Percentiles rank a stretch among this genome's conserved stretches.
Conservation (phyloP, 345 rosid genomes). For the Citrus mangshanensis region DNA sequence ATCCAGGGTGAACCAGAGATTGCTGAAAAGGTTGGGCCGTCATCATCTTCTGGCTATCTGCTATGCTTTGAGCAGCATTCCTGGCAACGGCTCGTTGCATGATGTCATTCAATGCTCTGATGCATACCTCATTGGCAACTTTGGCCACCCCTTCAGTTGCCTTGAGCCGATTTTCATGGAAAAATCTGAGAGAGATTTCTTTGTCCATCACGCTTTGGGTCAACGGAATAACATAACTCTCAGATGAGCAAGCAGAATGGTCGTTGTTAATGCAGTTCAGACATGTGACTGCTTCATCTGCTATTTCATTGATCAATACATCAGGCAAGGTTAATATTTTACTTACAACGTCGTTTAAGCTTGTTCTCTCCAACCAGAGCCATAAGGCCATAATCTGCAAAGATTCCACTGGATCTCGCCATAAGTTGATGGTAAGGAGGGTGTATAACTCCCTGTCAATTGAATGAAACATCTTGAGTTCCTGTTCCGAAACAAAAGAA, state of each 20-base stretch:
- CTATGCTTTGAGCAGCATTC: constrained; percentile 17
- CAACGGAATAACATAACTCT: constrained; percentile 26
- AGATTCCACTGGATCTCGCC: constrained; percentile 44
- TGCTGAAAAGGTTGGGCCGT: neutral
- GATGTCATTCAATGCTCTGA: constrained; percentile 36
- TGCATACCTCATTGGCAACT: constrained; percentile 29
- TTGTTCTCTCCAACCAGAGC: constrained; percentile 51
- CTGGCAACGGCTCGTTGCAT: constrained; percentile 30
- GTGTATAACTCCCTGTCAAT: constrained; percentile 47
- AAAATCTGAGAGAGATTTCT: constrained; percentile 30
- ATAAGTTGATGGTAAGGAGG: constrained; percentile 33
- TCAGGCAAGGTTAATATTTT: constrained; percentile 36
- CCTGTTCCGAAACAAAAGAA: constrained; percentile 17
- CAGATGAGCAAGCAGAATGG: neutral
- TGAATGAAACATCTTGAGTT: constrained; percentile 39
- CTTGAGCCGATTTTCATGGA: constrained; percentile 15
- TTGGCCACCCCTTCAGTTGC: constrained; percentile 29
- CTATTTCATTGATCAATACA: constrained; percentile 31
- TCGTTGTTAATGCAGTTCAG: constrained; percentile 26
- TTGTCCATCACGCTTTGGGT: constrained; percentile 23
- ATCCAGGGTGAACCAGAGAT: neutral
- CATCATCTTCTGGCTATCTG: constrained; percentile 9
- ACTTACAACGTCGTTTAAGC: constrained; percentile 20
- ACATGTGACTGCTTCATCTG: constrained; percentile 45
- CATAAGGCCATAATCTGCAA: constrained; percentile 42